Evolutionary conservation across 805 yeast species (phyloP), one percentile per base, ranked within the genome.

Genomic region (Metschnikowia similis): DNA sequence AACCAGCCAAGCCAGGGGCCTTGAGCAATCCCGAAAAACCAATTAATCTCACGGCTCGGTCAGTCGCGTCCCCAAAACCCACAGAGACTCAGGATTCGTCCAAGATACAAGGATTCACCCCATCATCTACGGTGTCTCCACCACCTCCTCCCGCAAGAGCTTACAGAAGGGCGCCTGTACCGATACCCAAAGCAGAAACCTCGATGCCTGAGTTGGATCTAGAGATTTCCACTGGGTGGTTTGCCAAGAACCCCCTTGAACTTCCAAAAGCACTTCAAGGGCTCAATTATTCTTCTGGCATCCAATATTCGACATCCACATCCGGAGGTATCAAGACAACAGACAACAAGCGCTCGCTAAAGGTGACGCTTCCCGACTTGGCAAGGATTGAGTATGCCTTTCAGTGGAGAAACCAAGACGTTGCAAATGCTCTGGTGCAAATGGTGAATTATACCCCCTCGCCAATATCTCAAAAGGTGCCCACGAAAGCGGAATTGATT

Each of bases 211-310:
- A 61, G 0, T 40, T 77, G 2, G 73, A 80, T 54, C 55, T 79
- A 32, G 76, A 79, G 41, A 61, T 80, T 3, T 47, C 59, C 0
- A 57, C 74, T 0, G 75, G 76, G 1, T 81, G 84, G 84, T 80
- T 69, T 61, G 67, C 74, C 0, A 59, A 65, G 4, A 57, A 62
- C 3, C 47, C 60, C 1, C 41, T 55, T 48, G 46, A 49, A 1
- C 53, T 77, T n/a, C 84, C 84, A 1, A 45, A 51, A 9, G 63
- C 63, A 41, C 61, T 80, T 3, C 44, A 58, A 21, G 75, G 75
- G 0, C 59, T 70, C 32, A 70, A 69, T 50, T 72, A 66, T 56
- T 42, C 57, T 4, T 54, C 69, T 1, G 55, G 65, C 1, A 57
- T 44, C 36, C 63, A 49, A 53, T 41, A 46, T 14, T 48, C 57